Evolutionary conservation across 768 basidiomycete genomes (phyloP).

Genomic region (Amanita pseudoporphyria): DNA sequence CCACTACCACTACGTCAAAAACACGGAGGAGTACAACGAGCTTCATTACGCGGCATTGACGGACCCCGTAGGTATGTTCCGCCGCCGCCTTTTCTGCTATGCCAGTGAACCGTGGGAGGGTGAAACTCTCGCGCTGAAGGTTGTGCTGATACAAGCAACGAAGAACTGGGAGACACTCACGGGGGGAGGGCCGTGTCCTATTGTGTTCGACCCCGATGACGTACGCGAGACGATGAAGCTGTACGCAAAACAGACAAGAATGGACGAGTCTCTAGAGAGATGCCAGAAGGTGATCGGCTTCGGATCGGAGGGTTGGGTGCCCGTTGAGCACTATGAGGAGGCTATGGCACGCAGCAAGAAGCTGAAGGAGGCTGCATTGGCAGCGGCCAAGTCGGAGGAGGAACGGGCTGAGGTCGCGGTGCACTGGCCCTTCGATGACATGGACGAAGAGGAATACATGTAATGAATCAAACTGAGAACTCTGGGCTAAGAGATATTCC

Average conservation of each 20-base stretch:
- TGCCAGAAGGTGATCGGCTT: constrained; percentile 20
- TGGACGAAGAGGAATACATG: constrained; percentile 38
- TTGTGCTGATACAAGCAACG: constrained; percentile 32
- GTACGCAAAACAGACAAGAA: constrained; percentile 18
- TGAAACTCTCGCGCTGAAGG: constrained; percentile 37
- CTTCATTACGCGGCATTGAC: constrained; percentile 29
- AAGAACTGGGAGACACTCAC: constrained; percentile 33
- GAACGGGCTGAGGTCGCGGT: constrained; percentile 27
- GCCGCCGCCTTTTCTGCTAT: constrained; percentile 31
- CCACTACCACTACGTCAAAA: constrained; percentile 39
- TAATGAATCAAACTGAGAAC: constrained; percentile 17
- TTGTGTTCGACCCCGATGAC: constrained; percentile 37
- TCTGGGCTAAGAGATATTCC: no score
- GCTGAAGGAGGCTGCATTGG: constrained; percentile 26
- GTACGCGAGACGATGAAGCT: constrained; percentile 30
- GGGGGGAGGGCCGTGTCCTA: constrained; percentile 32
- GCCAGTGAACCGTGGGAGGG: constrained; percentile 42
- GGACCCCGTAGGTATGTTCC: constrained; percentile 27
- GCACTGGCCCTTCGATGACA: constrained; percentile 39
- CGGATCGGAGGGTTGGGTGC: constrained; percentile 34
- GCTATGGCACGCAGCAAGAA: constrained; percentile 23
- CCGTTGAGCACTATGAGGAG: constrained; percentile 29
- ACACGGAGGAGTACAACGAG: constrained; percentile 35
- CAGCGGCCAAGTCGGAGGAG: constrained; percentile 20
- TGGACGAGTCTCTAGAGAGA: constrained; percentile 21